These are phyloP conservation scores for Cladosporium austrohemisphaericum DNA, from an alignment of 2,329 filamentous ascomycete genomes.

Conservation along the genomic window DNA sequence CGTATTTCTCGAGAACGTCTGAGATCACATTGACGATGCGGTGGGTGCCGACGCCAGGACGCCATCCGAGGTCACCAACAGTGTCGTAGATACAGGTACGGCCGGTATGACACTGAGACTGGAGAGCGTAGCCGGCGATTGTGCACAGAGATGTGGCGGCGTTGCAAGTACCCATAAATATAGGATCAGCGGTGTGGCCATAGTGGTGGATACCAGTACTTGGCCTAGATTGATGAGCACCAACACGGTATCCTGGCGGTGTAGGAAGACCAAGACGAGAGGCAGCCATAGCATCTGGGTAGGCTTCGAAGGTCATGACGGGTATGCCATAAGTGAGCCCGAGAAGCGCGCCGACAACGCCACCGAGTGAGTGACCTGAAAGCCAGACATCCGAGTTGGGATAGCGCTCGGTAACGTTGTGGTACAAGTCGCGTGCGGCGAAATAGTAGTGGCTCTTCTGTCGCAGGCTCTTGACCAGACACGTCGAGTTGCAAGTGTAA, in stretches of 20 bases:
- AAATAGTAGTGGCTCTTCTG: conserved; percentile 87
- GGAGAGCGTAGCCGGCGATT: conserved; percentile 84
- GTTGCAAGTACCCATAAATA: conserved; percentile 90
- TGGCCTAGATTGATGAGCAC: conserved; percentile 63
- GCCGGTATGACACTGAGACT: conserved; percentile 82
- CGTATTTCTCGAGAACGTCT: conserved; percentile 78
- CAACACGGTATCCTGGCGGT: conserved; percentile 72
- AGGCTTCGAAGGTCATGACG: conserved; percentile 84
- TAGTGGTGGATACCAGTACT: conserved; percentile 82
- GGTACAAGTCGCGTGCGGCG: conserved; percentile 79
- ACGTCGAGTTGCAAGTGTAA: conserved; percentile 87
- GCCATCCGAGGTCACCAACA: conserved; percentile 83
- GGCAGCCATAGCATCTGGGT: conserved; percentile 82
- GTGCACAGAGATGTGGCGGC: conserved; percentile 83
- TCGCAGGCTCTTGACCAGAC: conserved; percentile 67
- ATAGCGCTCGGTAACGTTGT: conserved; percentile 84
- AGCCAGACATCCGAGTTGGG: conserved; percentile 80
- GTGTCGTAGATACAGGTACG: conserved; percentile 86
- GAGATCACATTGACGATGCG: conserved; percentile 82
- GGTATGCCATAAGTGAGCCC: conserved; percentile 86
- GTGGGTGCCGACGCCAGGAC: conserved; percentile 82
- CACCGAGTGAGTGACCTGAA: conserved; percentile 83
- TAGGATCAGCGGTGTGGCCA: conserved; percentile 87
- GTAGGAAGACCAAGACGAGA: conserved; percentile 75
- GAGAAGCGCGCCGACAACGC: conserved; percentile 76